phyloP scores from a whole-genome alignment of 2,329 filamentous ascomycete species.

The Calonectria pseudoreteaudii region DNA sequence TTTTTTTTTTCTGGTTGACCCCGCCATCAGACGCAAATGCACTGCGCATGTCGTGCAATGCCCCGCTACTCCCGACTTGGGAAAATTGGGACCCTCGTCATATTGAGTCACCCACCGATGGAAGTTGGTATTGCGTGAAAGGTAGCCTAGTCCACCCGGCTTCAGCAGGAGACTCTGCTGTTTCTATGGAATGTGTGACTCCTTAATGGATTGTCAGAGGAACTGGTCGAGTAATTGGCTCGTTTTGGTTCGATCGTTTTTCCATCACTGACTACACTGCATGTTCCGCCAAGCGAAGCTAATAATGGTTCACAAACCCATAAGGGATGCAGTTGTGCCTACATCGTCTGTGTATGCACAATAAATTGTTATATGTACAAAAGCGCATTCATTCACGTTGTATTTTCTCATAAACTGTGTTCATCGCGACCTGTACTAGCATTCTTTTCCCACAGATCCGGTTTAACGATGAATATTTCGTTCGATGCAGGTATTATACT shows the following conservation, averaged over 20 bases:
- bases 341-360: not conserved
- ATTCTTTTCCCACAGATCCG: not conserved
- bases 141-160: not conserved
- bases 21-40: conserved; percentile 36
- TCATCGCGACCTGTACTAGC: not conserved
- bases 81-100: conserved; percentile 30
- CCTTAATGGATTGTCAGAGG: not conserved
- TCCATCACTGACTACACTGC: not conserved
- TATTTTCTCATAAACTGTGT: not conserved
- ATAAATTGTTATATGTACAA: not conserved
- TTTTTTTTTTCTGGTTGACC: conserved; percentile 37
- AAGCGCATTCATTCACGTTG: not conserved
- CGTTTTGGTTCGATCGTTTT: not conserved
- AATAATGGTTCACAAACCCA: not conserved
- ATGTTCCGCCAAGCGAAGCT: not conserved
- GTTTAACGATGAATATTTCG: not conserved
- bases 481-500: not conserved
- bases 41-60: conserved; percentile 10
- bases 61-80: conserved; percentile 31
- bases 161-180: too few relatives aligned
- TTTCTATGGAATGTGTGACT: not conserved
- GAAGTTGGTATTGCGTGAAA: not conserved
- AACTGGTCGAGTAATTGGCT: too few relatives aligned
- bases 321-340: too few relatives aligned
- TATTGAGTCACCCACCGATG: conserved; percentile 35